These are phyloP conservation scores for Parmelia sp. DNA, from an alignment of 495 filamentous ascomycete genomes.

Conservation along the genomic window DNA sequence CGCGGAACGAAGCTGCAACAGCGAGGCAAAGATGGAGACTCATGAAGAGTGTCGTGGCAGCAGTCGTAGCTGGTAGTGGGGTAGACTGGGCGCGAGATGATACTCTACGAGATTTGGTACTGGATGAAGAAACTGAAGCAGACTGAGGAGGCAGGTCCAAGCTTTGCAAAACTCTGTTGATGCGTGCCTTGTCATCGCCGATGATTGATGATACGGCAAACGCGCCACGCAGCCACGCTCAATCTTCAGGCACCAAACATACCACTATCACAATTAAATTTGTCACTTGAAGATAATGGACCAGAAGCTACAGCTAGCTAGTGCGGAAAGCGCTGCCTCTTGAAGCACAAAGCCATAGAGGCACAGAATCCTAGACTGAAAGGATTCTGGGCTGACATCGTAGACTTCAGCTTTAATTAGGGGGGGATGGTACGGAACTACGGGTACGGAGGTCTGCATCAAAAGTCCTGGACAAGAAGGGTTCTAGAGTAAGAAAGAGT, in stretches of 20 bases:
- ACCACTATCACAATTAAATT: neutral
- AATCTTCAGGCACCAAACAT: neutral
- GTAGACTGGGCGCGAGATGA: slow-evolving; percentile 74
- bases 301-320: neutral
- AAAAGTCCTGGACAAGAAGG: too few species aligned
- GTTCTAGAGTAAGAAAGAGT: too few species aligned
- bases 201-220: neutral
- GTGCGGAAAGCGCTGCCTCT: neutral
- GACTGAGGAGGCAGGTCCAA: slow-evolving; percentile 8
- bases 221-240: neutral
- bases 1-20: slow-evolving; percentile 50
- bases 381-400: neutral
- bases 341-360: neutral
- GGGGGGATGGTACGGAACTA: neutral
- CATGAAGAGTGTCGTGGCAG: slow-evolving; percentile 68
- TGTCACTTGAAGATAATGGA: neutral
- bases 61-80: slow-evolving; percentile 74
- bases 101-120: slow-evolving; percentile 61
- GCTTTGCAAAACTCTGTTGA: neutral
- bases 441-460: too few species aligned
- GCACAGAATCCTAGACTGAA: neutral
- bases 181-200: neutral
- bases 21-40: slow-evolving; percentile 60
- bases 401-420: neutral
- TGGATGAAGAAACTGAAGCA: slow-evolving; percentile 59